Evolutionary conservation across 768 basidiomycete species (phyloP), one percentile per base, ranked within the genome.

Genomic region (Floccularia luteovirens): DNA sequence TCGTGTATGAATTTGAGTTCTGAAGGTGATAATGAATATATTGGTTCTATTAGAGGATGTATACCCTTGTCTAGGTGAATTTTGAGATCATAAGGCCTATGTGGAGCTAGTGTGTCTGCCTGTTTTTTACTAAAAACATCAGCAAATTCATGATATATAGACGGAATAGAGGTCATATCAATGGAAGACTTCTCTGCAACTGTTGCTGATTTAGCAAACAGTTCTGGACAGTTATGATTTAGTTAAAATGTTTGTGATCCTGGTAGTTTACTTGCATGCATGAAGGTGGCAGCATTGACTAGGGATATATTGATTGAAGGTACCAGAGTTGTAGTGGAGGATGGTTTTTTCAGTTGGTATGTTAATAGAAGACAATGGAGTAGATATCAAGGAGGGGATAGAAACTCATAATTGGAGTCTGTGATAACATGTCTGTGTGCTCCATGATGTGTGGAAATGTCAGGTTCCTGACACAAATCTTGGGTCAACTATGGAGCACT

Each of bases 51-150:
- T 21, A 22, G 36, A 11, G 22, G 36, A 23, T 16, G 24, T 6
- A 22, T 23, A 23, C 24, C 11, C 11, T 37, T 19, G 13, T 34
- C 16, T 12, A 34, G 32, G 32, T 34, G 8, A 16, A 45, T 37
- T 32, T 41, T 28, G 14, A 43, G 36, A 22, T 45, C 41, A 20
- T 36, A 45, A 3, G 44, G 44, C 5, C 34, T 27, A 21, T 45
- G 39, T 5, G 41, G 41, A 3, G 44, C 30, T 2, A 45, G 27
- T 3, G 31, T 40, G 28, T 45, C 28, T 14, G 35, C 40, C 21
- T 37, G 19, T 11, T 5, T 24, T 37, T 37, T 37, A 20, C 21
- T 37, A 22, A 37, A 37, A 5, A 37, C 36, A 23, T 37, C 21
- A 5, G 36, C 22, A 16, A 37, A 37, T 20, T 37, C 22, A 16